These are phyloP conservation scores for Thalassiosira livingstoniorum DNA, from an alignment of 352 stramenopile species.

Conservation along the genomic window DNA sequence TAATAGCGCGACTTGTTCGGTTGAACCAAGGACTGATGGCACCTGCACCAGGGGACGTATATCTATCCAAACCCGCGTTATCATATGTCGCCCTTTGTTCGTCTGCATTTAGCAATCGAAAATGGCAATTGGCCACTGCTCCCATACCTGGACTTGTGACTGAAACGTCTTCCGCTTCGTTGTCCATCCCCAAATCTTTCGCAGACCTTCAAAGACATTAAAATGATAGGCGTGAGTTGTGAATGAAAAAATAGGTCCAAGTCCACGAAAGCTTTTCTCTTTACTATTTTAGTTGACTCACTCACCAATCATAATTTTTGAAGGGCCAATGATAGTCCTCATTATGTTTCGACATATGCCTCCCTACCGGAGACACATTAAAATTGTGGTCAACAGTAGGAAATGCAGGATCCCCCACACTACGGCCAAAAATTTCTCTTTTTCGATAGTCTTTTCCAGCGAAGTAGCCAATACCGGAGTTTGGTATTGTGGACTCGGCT, in stretches of 20 bases:
- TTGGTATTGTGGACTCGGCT: conserved; percentile 58
- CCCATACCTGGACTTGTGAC: conserved; percentile 58
- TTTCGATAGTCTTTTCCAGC: conserved; percentile 28
- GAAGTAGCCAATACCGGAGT: conserved; percentile 60
- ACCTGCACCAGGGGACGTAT: conserved; percentile 56
- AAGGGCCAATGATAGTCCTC: conserved; percentile 66
- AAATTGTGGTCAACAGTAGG: conserved; percentile 60
- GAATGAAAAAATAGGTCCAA: too few relatives aligned
- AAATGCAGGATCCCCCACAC: conserved; percentile 57
- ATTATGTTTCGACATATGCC: conserved; percentile 24
- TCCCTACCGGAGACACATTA: conserved; percentile 38
- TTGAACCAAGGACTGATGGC: conserved; percentile 60
- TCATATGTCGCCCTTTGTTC: conserved; percentile 52
- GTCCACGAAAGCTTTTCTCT: neutral
- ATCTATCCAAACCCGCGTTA: conserved; percentile 45
- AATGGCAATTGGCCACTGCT: conserved; percentile 60
- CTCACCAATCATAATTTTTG: conserved; percentile 61
- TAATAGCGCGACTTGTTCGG: conserved; percentile 45
- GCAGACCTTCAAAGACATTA: too few relatives aligned
- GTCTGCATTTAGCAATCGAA: conserved; percentile 56
- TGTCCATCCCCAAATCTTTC: conserved; percentile 50
- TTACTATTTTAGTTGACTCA: too few relatives aligned
- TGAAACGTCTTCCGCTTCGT: conserved; percentile 57
- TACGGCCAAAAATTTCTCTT: conserved; percentile 43
- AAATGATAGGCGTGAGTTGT: too few relatives aligned